These are phyloP conservation scores for Serendipita sp. DNA, from an alignment of 768 basidiomycete species.

Conservation along the genomic window DNA sequence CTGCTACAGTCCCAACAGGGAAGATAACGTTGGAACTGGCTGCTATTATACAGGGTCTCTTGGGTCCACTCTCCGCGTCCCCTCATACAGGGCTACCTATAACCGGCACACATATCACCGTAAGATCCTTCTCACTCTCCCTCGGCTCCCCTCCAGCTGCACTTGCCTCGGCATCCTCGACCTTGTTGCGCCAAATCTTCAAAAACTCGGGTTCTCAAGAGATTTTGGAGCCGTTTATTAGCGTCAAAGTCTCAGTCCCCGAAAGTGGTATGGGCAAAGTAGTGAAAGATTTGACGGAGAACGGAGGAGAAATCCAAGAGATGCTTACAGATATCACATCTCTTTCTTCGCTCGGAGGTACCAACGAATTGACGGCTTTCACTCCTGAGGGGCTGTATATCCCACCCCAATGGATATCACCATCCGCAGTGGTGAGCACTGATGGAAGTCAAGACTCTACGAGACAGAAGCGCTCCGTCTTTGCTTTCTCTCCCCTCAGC, in stretches of 20 bases:
- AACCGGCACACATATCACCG: slow-evolving; percentile 43
- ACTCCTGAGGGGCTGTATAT: slow-evolving; percentile 52
- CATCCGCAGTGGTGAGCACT: slow-evolving; percentile 22
- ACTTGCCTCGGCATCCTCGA: slow-evolving; percentile 42
- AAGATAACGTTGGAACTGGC: slow-evolving; percentile 27
- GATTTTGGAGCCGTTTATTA: slow-evolving; percentile 63
- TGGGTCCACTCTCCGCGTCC: slow-evolving; percentile 57
- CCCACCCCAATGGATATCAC: slow-evolving; percentile 61
- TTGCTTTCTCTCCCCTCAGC: slow-evolving; percentile 62
- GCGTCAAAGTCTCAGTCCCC: slow-evolving; percentile 47
- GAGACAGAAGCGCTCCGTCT: slow-evolving; percentile 44
- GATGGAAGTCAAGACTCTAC: slow-evolving; percentile 20
- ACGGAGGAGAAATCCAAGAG: slow-evolving; percentile 62
- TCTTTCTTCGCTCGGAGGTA: slow-evolving; percentile 21
- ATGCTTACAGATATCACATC: slow-evolving; percentile 31
- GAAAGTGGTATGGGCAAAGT: slow-evolving; percentile 59
- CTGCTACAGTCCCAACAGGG: slow-evolving; percentile 24
- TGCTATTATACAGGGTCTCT: slow-evolving; percentile 50
- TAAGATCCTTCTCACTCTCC: slow-evolving; percentile 31
- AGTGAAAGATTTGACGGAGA: slow-evolving; percentile 71
- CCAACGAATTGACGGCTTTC: slow-evolving; percentile 27
- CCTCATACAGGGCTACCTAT: slow-evolving; percentile 61
- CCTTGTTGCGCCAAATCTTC: slow-evolving; percentile 43
- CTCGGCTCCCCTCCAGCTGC: slow-evolving; percentile 30
- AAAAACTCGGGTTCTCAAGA: slow-evolving; percentile 50